A percentile compares a stretch with the other conserved stretches of the same genome.
These are phyloP conservation scores for Acrocalymma vagum DNA, from an alignment of 2,329 filamentous ascomycete genomes.

Conservation along the genomic window DNA sequence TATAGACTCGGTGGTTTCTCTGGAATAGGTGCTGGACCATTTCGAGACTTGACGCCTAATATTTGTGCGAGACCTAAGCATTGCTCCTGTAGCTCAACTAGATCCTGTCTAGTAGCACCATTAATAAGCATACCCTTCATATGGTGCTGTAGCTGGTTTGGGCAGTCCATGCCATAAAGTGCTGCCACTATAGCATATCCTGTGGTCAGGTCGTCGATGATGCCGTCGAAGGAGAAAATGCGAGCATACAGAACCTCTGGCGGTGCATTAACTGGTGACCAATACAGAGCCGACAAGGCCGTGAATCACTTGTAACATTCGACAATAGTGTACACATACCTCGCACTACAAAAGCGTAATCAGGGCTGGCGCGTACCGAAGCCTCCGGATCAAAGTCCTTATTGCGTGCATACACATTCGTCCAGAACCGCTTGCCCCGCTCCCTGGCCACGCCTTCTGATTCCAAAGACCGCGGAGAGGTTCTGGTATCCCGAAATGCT, in stretches of 20 bases:
- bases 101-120: conserved; percentile 7
- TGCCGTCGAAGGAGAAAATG: conserved; percentile 11
- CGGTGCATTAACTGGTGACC: not conserved
- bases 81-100: conserved; percentile 1
- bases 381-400: conserved; percentile 5
- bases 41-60: conserved; percentile 6
- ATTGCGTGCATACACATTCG: conserved; percentile 7
- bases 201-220: conserved; percentile 8
- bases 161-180: conserved; percentile 11
- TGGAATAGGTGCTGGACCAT: conserved; percentile 4
- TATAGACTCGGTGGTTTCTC: too few species aligned
- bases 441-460: conserved; percentile 1
- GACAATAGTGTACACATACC: not conserved
- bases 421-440: conserved; percentile 5
- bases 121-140: conserved; percentile 16
- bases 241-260: conserved; percentile 10
- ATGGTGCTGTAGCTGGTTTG: conserved; percentile 10
- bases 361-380: conserved; percentile 7
- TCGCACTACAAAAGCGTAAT: conserved; percentile 8
- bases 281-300: too few species aligned
- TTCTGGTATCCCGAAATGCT: conserved; percentile 1
- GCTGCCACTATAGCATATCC: conserved; percentile 9
- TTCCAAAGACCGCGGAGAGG: not conserved
- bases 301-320: too few species aligned
- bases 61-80: conserved; percentile 4